Evolutionary conservation across 2,329 filamentous ascomycete genomes (phyloP), one percentile per base, ranked within the genome.

Genomic region (Cladobotryum mycophilum): DNA sequence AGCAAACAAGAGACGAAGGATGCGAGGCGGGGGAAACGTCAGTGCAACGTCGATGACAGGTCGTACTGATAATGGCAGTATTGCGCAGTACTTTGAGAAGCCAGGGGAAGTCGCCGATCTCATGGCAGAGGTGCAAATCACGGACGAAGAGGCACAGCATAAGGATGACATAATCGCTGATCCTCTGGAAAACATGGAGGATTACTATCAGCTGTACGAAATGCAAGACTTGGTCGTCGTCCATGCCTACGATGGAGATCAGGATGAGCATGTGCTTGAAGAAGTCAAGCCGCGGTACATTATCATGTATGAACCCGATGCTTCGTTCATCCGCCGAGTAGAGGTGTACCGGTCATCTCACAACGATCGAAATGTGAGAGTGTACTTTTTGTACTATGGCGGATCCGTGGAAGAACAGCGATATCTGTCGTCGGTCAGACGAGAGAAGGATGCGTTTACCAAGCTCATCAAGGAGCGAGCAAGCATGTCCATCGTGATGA

Each of bases 221-320:
- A 93, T 95, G 83, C 81, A 89, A 58, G 88, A 96, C 58, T 74
- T 97, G 17, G 78, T 97, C 12, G 82, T 96, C 38, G 78, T 97
- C 15, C 93, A 97, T 66, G 87, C 93, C 1, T 99, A 96, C 65
- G 90, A 96, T 53, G 91, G 91, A 11, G 93, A 97, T 64, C 86
- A 92, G 73, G 93, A 99, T 66, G 93, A 97, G 64, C 89, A 95
- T 65, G 79, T 97, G n/a, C 79, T 99, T 1, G 92, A 99, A 66
- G 93, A 99, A 69, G 78, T 93, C 52, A 90, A 88, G 62, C 93
- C 93, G 34, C 84, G 88, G 53, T 96, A 96, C 67, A 89, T 99
- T 53, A 87, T 99, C 71, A 97, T 99, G 93, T 99, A 96, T 68
- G 93, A 97, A 65, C 92, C 93, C 1, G 90, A 97, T 58, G 84